A percentile compares a stretch with the other conserved stretches of the same genome.
Conservation (phyloP, 495 filamentous ascomycete genomes). For the Podospora conica region DNA sequence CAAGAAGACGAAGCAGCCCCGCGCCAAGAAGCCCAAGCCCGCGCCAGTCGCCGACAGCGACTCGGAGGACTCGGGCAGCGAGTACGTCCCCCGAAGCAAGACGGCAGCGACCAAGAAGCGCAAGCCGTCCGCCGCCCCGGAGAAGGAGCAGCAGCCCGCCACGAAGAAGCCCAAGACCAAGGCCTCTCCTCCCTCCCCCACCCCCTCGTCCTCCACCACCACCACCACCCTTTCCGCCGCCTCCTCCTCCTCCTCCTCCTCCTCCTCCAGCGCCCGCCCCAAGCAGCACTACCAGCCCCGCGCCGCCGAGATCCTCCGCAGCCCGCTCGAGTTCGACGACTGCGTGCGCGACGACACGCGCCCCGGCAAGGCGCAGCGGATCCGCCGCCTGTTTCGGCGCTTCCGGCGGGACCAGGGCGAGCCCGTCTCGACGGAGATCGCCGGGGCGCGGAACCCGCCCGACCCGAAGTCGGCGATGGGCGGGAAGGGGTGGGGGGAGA, state of each 20-base stretch:
- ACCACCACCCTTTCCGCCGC: not conserved
- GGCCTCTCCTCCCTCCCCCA: not conserved
- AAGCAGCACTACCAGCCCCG: conserved; percentile 17
- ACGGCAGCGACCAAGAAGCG: not conserved
- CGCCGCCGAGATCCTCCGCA: conserved; percentile 19
- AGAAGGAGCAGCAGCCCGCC: not conserved
- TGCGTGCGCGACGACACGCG: conserved; percentile 15
- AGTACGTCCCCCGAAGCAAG: not conserved
- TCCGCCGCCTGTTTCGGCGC: not conserved
- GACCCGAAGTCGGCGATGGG: not conserved
- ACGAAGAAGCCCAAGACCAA: not conserved
- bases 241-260: not conserved
- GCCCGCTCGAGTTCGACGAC: conserved; percentile 28
- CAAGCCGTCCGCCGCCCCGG: not conserved
- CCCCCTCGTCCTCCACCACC: not conserved
- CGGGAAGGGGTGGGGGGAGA: not conserved
- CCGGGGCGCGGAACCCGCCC: not conserved
- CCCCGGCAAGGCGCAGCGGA: not conserved
- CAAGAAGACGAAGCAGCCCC: not conserved
- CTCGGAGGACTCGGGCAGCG: not conserved
- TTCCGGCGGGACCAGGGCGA: conserved; percentile 5
- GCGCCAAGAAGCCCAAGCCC: not conserved
- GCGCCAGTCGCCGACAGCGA: not conserved
- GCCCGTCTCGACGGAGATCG: not conserved
- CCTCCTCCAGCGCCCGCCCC: not conserved